Evolutionary conservation across 2,329 filamentous ascomycete genomes (phyloP), one percentile per base, ranked within the genome.

Genomic region (Sclerotinia trifoliorum): DNA sequence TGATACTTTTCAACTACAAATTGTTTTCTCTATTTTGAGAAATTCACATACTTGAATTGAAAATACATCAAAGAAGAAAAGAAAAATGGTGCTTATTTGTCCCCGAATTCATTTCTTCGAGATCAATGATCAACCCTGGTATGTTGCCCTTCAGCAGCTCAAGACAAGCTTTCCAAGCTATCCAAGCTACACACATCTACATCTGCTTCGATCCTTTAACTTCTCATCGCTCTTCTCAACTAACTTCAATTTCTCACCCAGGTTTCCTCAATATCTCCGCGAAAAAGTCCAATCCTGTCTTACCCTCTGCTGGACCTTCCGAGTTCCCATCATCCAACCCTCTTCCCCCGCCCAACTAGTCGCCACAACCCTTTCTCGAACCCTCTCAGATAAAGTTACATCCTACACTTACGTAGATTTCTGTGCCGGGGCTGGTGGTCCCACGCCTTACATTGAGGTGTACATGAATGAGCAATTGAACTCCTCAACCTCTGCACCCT

Each of bases 361-460:
- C n/a, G 85, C 88, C 58, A 78, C 80, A 55, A 79, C 86, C 26
- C 83, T 92, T 57, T 80, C 83, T 51, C 78, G 78, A 29, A 79
- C 84, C 54, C 82, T 90, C 19, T 81, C 82, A 48, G 69, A 75
- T 6, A 75, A 80, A 35, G 79, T 86, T 1, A 79, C 81, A 24
- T 78, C 80, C 2, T 88, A 90, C 77, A 87, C 84, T 24, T 88
- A 90, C 73, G 84, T 93, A 70, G 91, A 94, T 79, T 91, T 93
- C 78, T 92, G 90, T 77, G 88, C 90, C 2, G 91, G 91, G 64
- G 88, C 85, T 19, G 91, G 91, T 52, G 90, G 90, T 0, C 89
- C 89, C 0, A 91, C 88, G 1, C 88, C 88, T 0, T 81, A 80
- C 51, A 87, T 91, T 63, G 88, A 90, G 77, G 80, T 79, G 15